phyloP scores from a whole-genome alignment of 2,329 filamentous ascomycete species.

The Monosporascus sp. region DNA sequence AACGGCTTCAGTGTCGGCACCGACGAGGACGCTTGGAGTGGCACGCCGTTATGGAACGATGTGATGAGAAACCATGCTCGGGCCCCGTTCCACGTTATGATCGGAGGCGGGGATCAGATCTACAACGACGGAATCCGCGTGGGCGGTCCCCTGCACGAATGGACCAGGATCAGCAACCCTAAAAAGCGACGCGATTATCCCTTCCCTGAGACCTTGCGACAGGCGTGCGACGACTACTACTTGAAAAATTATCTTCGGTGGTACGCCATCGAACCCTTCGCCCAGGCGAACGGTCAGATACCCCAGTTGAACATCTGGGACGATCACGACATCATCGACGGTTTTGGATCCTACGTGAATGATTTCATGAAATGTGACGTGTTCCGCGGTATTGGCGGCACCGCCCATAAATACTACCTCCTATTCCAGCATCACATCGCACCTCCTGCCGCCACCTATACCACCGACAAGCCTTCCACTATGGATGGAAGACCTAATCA shows the following conservation, averaged over 20 bases:
- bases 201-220: conserved; percentile 73
- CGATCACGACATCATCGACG: conserved; percentile 90
- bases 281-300: conserved; percentile 82
- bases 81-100: conserved; percentile 87
- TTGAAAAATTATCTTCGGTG: conserved; percentile 80
- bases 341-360: conserved; percentile 89
- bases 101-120: conserved; percentile 92
- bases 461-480: conserved; percentile 58
- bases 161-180: conserved; percentile 80
- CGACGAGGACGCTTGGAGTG: conserved; percentile 71
- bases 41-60: conserved; percentile 92
- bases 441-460: conserved; percentile 80
- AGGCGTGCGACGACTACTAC: conserved; percentile 85
- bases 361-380: conserved; percentile 91
- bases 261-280: conserved; percentile 82
- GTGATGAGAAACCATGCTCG: conserved; percentile 76
- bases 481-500: conserved; percentile 53
- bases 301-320: conserved; percentile 98
- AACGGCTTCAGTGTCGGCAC: conserved; percentile 89
- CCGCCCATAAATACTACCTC: conserved; percentile 97
- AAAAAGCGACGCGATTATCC: conserved; percentile 72
- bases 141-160: conserved; percentile 70
- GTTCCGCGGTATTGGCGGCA: conserved; percentile 84
- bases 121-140: conserved; percentile 94
- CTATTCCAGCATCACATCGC: conserved; percentile 93